Conservation (phyloP, 805 yeast species). For the Suhomyces faveliae region DNA sequence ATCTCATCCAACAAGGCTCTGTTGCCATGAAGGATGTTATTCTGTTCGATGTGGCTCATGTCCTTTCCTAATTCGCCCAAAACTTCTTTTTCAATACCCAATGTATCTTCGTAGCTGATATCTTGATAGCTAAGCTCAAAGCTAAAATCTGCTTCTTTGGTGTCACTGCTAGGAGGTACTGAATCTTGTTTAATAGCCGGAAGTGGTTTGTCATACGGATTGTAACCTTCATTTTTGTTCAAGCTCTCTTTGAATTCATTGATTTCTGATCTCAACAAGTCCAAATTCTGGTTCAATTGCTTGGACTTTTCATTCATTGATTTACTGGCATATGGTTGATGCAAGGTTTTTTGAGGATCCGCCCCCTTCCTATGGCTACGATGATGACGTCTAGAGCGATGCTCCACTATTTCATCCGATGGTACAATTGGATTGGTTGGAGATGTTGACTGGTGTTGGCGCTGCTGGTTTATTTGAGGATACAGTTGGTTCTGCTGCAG, state of each 20-base stretch:
- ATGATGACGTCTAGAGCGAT: conserved; percentile 8
- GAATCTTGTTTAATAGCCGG: background rate
- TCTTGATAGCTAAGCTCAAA: conserved; percentile 41
- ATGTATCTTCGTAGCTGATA: conserved; percentile 37
- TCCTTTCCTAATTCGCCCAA: conserved; percentile 18
- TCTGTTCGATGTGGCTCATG: background rate
- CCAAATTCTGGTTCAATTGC: conserved; percentile 41
- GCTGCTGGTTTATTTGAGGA: conserved; percentile 6
- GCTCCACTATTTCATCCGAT: background rate
- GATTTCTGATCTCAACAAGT: conserved; percentile 40
- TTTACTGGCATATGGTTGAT: conserved; percentile 10
- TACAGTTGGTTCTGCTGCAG: background rate
- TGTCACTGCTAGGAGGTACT: background rate
- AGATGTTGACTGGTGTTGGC: background rate
- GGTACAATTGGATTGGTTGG: background rate
- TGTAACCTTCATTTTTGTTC: conserved; percentile 22
- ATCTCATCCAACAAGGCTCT: conserved; percentile 6
- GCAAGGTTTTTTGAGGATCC: conserved; percentile 4
- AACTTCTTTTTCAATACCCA: conserved; percentile 35
- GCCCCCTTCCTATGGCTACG: conserved; percentile 2
- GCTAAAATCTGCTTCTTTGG: conserved; percentile 32
- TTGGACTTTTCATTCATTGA: conserved; percentile 25
- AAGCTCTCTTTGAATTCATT: conserved; percentile 46
- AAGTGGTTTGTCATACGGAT: background rate
- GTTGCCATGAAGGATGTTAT: background rate